Conservation (phyloP, 2,329 filamentous ascomycete genomes). For the Ceratocystiopsis brevicomis region DNA sequence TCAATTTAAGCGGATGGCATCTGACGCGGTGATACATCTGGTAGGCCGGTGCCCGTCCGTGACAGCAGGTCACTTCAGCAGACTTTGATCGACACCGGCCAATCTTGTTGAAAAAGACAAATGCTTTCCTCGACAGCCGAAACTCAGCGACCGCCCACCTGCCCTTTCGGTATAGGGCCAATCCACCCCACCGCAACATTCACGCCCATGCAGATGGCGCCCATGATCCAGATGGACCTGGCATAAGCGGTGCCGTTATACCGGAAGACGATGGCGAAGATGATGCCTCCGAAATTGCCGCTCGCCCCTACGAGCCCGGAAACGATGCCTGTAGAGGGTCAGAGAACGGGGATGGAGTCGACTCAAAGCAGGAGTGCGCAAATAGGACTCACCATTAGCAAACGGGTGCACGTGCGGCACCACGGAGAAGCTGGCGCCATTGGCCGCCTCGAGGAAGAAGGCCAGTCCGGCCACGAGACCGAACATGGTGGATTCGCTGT, state of each 20-base stretch:
- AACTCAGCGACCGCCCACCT: conserved; percentile 24
- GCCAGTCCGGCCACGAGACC: conserved; percentile 60
- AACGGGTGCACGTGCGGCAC: conserved; percentile 74
- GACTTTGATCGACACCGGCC: no score
- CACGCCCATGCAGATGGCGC: conserved; percentile 49
- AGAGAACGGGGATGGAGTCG: neutral
- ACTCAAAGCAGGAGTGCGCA: neutral
- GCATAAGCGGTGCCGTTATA: conserved; percentile 47
- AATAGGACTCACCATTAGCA: conserved; percentile 33
- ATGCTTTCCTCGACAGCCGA: neutral
- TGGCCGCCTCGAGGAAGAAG: conserved; percentile 66
- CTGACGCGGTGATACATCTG: no score
- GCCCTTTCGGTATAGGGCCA: conserved; percentile 32
- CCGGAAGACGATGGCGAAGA: conserved; percentile 72
- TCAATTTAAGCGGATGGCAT: no score
- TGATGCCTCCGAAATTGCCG: conserved; percentile 67
- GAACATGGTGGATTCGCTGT: conserved; percentile 45
- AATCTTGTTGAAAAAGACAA: no score
- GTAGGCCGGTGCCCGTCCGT: no score
- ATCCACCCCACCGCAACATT: conserved; percentile 44
- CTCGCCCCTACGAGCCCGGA: conserved; percentile 60
- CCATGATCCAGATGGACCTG: conserved; percentile 63
- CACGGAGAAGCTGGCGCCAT: conserved; percentile 69
- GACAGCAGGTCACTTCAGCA: no score
- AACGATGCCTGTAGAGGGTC: conserved; percentile 34